phyloP scores from a whole-genome alignment of 2,329 filamentous ascomycete genomes.

The Ophidiomyces ophidiicola region DNA sequence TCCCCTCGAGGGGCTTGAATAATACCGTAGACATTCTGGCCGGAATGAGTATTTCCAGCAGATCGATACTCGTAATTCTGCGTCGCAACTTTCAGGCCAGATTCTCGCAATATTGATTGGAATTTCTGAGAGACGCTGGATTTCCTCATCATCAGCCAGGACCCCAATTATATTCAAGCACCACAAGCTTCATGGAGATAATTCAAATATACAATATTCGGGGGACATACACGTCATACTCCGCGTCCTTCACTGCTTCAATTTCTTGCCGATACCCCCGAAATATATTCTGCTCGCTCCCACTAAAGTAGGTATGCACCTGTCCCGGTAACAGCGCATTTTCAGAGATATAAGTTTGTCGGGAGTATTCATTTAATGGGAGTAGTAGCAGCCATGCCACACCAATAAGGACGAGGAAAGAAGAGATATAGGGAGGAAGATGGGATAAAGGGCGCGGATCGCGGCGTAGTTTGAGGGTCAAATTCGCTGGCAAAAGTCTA shows the following conservation, averaged over 20 bases:
- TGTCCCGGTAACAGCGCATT: conserved; percentile 92
- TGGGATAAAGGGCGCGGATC: conserved; percentile 60
- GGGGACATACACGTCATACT: conserved; percentile 25
- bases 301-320: conserved; percentile 94
- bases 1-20: conserved; percentile 88
- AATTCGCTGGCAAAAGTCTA: conserved; percentile 20
- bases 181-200: not conserved
- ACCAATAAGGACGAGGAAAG: conserved; percentile 72
- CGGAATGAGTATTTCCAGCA: conserved; percentile 58
- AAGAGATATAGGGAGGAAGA: conserved; percentile 77
- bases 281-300: conserved; percentile 90
- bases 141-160: conserved; percentile 1
- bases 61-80: conserved; percentile 81
- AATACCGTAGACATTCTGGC: conserved; percentile 88
- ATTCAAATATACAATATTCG: not conserved
- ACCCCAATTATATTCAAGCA: conserved; percentile 10
- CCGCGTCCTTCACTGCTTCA: conserved; percentile 37
- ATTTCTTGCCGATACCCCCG: conserved; percentile 81
- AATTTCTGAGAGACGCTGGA: conserved; percentile 53
- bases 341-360: conserved; percentile 90
- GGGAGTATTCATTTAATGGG: conserved; percentile 80
- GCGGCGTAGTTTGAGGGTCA: conserved; percentile 49
- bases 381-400: conserved; percentile 82
- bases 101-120: conserved; percentile 59
- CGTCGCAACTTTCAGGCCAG: conserved; percentile 74